phyloP scores from a whole-genome alignment of 805 yeast species.

The Pichia rugopelliculosa region DNA sequence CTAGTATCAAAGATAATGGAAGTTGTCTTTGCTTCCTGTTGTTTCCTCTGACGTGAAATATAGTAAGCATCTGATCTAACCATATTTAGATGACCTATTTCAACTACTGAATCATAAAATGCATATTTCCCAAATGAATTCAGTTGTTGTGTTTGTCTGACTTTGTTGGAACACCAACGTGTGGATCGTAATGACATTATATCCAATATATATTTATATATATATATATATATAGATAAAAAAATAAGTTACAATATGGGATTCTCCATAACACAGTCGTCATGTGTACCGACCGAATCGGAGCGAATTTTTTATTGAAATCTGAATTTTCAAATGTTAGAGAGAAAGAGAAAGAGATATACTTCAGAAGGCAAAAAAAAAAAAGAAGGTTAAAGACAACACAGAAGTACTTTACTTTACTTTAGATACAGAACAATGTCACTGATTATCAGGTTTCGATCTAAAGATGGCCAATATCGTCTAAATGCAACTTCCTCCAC shows the following conservation, averaged over 20 bases:
- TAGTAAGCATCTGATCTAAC: constrained; percentile 10
- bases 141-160: background rate
- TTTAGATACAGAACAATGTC: too few relatives aligned
- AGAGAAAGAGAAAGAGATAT: too few relatives aligned
- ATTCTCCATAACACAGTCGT: too few relatives aligned
- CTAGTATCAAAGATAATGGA: constrained; percentile 23
- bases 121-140: constrained; percentile 6
- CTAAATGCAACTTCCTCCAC: constrained; percentile 32
- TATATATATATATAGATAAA: too few relatives aligned
- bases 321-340: background rate
- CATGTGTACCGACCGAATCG: background rate
- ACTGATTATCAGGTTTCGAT: constrained; percentile 71
- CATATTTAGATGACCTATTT: constrained; percentile 5
- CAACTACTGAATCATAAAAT: constrained; percentile 7
- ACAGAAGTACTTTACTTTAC: too few relatives aligned
- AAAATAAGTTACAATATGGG: too few relatives aligned
- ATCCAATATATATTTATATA: background rate
- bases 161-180: background rate
- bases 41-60: constrained; percentile 12
- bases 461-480: constrained; percentile 79
- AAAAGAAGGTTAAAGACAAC: too few relatives aligned
- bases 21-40: constrained; percentile 6
- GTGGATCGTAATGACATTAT: background rate
- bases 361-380: background rate
- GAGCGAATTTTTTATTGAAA: background rate